Evolutionary conservation across 2,329 filamentous ascomycete genomes (phyloP), one percentile per base, ranked within the genome.

Genomic region (Fusarium denticulatum): DNA sequence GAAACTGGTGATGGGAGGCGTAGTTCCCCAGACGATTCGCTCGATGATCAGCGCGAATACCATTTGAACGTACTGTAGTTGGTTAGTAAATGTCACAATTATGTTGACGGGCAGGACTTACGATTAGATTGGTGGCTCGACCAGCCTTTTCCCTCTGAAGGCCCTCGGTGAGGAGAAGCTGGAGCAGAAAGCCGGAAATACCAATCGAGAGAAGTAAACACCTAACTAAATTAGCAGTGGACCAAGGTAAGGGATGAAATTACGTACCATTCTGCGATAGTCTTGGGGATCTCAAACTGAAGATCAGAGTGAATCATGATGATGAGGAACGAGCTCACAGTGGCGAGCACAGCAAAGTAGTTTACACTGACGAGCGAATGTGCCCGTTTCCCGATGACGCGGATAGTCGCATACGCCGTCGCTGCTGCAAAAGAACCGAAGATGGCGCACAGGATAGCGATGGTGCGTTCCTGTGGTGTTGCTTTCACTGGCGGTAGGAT

Each of bases 281-380:
- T 72, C 14, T 73, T 69, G 0, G 82, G 81, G 6, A 83, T 76
- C 60, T 84, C 80, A 14, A 87, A 83, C 6, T 80, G 76, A 30
- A 86, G 75, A 39, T 80, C 81, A 0, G 86, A 86, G 34, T 85
- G 79, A 14, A 83, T 67, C 18, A 84, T 83, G 78, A 95, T 88
- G 43, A 89, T 88, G 2, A 91, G 76, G 3, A 88, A 81, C 13
- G 91, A 93, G 57, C 94, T 89, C 1, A 93, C 75, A 0, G 90
- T 92, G 43, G 92, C 92, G 80, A 90, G 87, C 0, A 84, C 83
- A 3, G 91, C 90, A 79, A 96, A 95, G 80, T 95, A 96, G 71
- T 93, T 95, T 13, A 96, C 93, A 36, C 88, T 91, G 46, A 96
- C 88, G 22, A 96, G 87, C 0, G 94, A 91, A 79, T 96, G 93